These are phyloP conservation scores for Austroboletus niveus DNA, from an alignment of 1,284 basidiomycete species.

Conservation along the genomic window DNA sequence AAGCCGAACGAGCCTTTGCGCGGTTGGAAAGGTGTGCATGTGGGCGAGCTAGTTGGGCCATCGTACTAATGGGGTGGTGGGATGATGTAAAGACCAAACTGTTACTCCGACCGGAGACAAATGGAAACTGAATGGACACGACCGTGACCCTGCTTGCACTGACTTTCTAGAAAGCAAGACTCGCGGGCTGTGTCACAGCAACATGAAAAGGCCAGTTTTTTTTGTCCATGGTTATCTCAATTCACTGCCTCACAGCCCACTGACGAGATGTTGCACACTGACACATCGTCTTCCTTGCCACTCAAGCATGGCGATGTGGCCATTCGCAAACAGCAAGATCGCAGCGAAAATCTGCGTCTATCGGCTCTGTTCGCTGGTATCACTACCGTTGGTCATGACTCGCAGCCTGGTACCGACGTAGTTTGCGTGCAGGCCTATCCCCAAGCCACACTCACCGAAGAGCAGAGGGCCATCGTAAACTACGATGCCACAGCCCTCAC, in stretches of 20 bases:
- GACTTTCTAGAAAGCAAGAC: no score
- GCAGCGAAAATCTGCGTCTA: constrained; percentile 15
- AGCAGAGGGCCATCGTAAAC: constrained; percentile 28
- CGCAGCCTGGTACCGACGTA: constrained; percentile 1
- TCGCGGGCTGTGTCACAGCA: no score
- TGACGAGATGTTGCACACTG: background rate
- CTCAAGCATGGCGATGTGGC: constrained; percentile 14
- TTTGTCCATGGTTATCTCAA: background rate
- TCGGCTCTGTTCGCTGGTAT: background rate
- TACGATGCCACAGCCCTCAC: constrained; percentile 28
- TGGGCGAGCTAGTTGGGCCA: constrained; percentile 40
- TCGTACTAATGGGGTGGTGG: background rate
- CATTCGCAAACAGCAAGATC: constrained; percentile 26
- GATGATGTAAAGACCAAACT: background rate
- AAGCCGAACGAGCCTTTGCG: constrained; percentile 41
- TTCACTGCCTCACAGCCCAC: background rate
- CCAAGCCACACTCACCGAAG: constrained; percentile 24
- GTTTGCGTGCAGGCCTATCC: constrained; percentile 28
- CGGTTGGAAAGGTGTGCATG: constrained; percentile 62
- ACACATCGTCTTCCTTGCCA: background rate
- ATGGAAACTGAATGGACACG: background rate
- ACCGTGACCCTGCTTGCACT: no score
- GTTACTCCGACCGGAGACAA: background rate
- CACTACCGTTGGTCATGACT: background rate
- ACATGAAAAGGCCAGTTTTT: background rate